These are phyloP conservation scores for Cladophialophora carrionii DNA, from an alignment of 2,329 filamentous ascomycete species.

Conservation along the genomic window DNA sequence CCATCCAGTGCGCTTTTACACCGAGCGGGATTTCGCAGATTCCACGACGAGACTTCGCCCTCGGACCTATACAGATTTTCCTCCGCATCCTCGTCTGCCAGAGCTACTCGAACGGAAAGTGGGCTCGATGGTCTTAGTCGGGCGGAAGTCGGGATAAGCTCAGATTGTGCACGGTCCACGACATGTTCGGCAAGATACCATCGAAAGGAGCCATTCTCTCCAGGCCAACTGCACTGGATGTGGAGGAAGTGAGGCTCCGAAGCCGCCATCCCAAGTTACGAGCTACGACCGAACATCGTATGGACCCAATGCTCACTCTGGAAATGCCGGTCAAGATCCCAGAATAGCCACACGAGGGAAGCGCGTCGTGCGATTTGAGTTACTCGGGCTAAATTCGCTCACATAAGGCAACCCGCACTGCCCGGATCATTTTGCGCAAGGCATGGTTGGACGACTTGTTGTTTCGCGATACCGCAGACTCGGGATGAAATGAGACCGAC, in stretches of 20 bases:
- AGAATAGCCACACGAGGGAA: background rate
- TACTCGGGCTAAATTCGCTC: background rate
- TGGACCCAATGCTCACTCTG: background rate
- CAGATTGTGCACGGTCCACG: constrained; percentile 1
- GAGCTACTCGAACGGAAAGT: background rate
- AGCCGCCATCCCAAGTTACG: background rate
- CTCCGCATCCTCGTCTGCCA: background rate
- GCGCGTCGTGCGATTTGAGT: background rate
- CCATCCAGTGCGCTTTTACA: background rate
- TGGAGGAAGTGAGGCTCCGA: background rate
- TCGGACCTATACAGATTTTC: background rate
- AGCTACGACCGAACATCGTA: background rate
- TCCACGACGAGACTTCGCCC: background rate
- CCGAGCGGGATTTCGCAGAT: background rate
- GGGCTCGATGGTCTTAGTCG: background rate
- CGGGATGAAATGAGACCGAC: constrained; percentile 20
- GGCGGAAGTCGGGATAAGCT: background rate
- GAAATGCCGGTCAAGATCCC: background rate
- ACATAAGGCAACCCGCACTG: background rate
- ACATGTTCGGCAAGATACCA: too few relatives aligned
- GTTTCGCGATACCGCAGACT: background rate
- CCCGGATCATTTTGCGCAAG: too few relatives aligned
- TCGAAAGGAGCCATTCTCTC: background rate
- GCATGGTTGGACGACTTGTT: background rate
- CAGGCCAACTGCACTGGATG: background rate